Evolutionary conservation across 73 alveolate species (phyloP), one percentile per base, ranked within the genome.

Genomic region (Breviolum minutum): DNA sequence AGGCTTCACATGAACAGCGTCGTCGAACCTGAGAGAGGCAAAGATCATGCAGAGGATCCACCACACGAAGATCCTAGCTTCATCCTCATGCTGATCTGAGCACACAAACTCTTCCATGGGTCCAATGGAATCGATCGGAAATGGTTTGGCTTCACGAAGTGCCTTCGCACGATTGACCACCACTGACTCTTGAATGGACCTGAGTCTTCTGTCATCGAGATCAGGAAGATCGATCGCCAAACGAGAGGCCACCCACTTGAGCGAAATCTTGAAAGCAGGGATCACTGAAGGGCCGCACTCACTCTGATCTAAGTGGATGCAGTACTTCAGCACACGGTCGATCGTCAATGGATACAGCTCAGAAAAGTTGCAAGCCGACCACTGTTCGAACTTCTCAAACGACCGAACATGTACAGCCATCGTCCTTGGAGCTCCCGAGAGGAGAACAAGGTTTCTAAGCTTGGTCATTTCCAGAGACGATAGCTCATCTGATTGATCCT

Each of bases 201-300:
- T 74, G 14, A 74, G 7, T 7, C 84, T 7, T 7, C 14, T 16
- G 16, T 63, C 68, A 26, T 86, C 95, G 10, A 86, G 19, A 16
- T 27, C 60, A 0, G 96, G 96, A 5, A 89, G 27, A 24, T 27
- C 87, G 19, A 89, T 24, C 71, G 79, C 71, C 7, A 68, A 20
- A 11, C 96, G 87, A 8, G 63, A 13, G 26, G 84, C 61, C 6
- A 70, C 96, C 96, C 96, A 89, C 74, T 32, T 74, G 11, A 74
- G 4, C 26, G 84, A 16, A 24, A 61, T 74, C 84, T 74, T 74
- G 62, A 74, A n/a, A 6, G 16, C 29, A 6, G 84, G 84, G 9
- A 74, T 6, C 6, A 74, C 84, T n/a, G 84, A 74, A 6, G 95
- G 95, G 19, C 95, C 95, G 83, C 95, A 63, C 68, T 87, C 95